Base-by-base conservation (phyloP, 257 asterid species). In the Vinca minor region DNA sequence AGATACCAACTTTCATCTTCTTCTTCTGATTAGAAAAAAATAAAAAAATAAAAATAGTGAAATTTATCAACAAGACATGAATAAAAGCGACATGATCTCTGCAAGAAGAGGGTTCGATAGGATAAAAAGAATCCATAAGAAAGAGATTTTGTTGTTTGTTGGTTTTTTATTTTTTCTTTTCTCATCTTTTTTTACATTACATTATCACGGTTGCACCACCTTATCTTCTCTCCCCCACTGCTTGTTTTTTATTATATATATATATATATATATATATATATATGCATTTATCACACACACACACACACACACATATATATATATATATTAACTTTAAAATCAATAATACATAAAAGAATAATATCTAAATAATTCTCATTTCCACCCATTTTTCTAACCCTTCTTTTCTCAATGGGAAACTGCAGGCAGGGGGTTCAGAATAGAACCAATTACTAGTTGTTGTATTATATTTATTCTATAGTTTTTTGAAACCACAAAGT, bases 81-180 rank as follows among this genome's bases (percentile, higher is more conserved):
- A 81, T 78, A 88, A 88, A 81, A n/a, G 90, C 66, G 83, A 81
- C 95, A 82, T 78, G 87, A 80, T 84, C 92, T 88, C 95, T 86
- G 96, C 92, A 86, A 78, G 66, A 82, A 86, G 84, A 77, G 78
- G n/a, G 95, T 82, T 84, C 92, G 82, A 77, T 73, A 63, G 85
- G 96, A 86, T 84, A 82, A 82, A 79, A 86, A 81, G 88, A 81
- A 82, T 82, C 84, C 85, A 70, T 66, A 71, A 60, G 77, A 73
- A 78, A 73, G 75, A 83, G 87, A 83, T 81, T 75, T 81, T 78
- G 87, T 65, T 85, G 91, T 83, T 85, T 83, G 82, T 69, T 77
- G 67, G 73, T 49, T 29, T 41, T 28, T 65, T 62, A 9, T 12
- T 35, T 41, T 28, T n/a, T n/a, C n/a, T 35, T 45, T 41, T 71